phyloP scores from a whole-genome alignment of 1,284 basidiomycete species.

The Cutaneotrichosporon spelunceum region DNA sequence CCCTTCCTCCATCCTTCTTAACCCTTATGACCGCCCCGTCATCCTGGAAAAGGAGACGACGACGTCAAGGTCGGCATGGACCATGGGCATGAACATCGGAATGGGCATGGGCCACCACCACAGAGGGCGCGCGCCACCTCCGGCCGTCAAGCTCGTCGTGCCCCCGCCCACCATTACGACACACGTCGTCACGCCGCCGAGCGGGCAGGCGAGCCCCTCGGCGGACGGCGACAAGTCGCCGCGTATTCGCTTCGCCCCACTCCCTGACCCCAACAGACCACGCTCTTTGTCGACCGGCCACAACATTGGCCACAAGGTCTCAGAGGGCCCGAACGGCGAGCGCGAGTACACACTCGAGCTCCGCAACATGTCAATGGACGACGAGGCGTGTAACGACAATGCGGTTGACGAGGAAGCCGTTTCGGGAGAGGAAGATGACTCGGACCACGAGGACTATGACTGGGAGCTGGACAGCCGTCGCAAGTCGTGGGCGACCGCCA shows the following conservation, averaged over 20 bases:
- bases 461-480: constrained; percentile 30
- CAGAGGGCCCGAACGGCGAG: constrained; percentile 22
- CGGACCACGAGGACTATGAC: constrained; percentile 29
- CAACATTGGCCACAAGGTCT: constrained; percentile 29
- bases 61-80: not conserved
- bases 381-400: constrained; percentile 25
- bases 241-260: constrained; percentile 48
- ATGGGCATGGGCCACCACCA: not conserved
- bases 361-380: constrained; percentile 23
- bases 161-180: not conserved
- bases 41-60: constrained; percentile 1
- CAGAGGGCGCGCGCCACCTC: not conserved
- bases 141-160: not conserved
- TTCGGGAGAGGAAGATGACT: constrained; percentile 32
- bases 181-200: not conserved
- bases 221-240: constrained; percentile 15
- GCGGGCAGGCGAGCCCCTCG: not conserved
- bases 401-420: constrained; percentile 32
- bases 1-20: constrained; percentile 21
- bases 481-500: constrained; percentile 16
- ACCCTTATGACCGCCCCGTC: constrained; percentile 8
- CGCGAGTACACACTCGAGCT: constrained; percentile 21
- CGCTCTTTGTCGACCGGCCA: constrained; percentile 45
- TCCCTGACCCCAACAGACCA: constrained; percentile 46
- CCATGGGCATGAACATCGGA: not conserved